Evolutionary conservation across 768 basidiomycete species (phyloP).

Genomic region (Coprinopsis cinerea): DNA sequence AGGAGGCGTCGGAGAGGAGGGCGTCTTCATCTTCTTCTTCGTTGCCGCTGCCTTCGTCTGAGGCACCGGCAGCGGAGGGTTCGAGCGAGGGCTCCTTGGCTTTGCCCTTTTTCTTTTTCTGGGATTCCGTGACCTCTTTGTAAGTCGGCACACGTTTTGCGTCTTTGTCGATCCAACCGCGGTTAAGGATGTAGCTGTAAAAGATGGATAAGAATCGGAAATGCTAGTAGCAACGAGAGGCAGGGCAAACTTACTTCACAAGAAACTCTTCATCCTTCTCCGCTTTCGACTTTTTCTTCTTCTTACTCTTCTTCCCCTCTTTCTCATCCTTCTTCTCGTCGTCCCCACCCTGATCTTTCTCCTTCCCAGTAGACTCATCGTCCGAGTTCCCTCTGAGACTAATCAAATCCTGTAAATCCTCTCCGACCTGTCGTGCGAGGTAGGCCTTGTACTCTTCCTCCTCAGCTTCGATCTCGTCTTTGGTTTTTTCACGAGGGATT

Average conservation of each 20-base stretch:
- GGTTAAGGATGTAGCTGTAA: constrained; percentile 88
- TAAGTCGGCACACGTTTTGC: constrained; percentile 78
- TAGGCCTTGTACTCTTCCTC: constrained; percentile 84
- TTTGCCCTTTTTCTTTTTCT: constrained; percentile 27
- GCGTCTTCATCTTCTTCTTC: constrained; percentile 50
- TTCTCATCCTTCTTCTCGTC: constrained; percentile 23
- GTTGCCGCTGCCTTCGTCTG: constrained; percentile 22
- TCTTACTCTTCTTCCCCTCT: constrained; percentile 38
- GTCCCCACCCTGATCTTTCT: constrained; percentile 18
- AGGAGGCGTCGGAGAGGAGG: constrained; percentile 36
- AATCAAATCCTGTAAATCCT: constrained; percentile 62
- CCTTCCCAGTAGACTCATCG: too few relatives aligned
- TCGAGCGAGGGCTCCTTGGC: constrained; percentile 17
- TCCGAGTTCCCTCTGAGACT: constrained; percentile 38
- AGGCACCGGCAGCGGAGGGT: constrained; percentile 12
- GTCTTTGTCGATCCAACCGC: constrained; percentile 91
- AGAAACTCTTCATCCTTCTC: constrained; percentile 83
- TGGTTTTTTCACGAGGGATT: constrained; percentile 67
- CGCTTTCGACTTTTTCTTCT: constrained; percentile 38
- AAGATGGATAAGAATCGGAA: background rate
- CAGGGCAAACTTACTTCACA: constrained; percentile 59
- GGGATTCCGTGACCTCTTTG: constrained; percentile 57
- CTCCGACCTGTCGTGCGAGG: constrained; percentile 74
- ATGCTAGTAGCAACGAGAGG: constrained; percentile 1
- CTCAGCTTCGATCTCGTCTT: constrained; percentile 70